These are phyloP conservation scores for Aspergillus nanangensis DNA, from an alignment of 495 filamentous ascomycete species.

Conservation along the genomic window DNA sequence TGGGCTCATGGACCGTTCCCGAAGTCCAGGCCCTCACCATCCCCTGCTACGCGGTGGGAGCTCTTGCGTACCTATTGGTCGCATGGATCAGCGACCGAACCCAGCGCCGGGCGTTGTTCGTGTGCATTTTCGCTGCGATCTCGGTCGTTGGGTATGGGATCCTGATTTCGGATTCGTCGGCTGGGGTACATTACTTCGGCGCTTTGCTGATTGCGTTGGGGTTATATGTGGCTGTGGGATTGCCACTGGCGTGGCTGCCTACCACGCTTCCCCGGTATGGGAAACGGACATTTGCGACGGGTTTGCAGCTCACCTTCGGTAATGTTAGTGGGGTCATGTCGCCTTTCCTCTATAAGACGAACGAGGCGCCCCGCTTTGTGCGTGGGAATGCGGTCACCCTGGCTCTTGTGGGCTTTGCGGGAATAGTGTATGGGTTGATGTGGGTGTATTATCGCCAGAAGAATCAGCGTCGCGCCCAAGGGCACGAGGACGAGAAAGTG, in stretches of 20 bases:
- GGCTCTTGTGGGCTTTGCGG: constrained; percentile 34
- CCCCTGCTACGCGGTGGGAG: constrained; percentile 68
- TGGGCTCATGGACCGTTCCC: constrained; percentile 57
- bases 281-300: constrained; percentile 66
- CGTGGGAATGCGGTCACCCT: constrained; percentile 46
- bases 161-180: constrained; percentile 52
- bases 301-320: constrained; percentile 62
- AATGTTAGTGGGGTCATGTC: constrained; percentile 68
- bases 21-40: constrained; percentile 74
- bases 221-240: constrained; percentile 63
- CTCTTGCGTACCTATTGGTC: constrained; percentile 57
- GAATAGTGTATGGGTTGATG: constrained; percentile 45
- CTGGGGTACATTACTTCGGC: constrained; percentile 66
- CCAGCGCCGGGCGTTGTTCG: constrained; percentile 58
- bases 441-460: constrained; percentile 49
- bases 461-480: constrained; percentile 52
- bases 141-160: constrained; percentile 67
- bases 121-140: constrained; percentile 50
- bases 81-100: constrained; percentile 58
- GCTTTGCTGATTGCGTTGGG: constrained; percentile 69
- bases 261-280: constrained; percentile 61
- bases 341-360: constrained; percentile 47
- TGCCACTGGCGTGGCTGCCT: constrained; percentile 66
- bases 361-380: constrained; percentile 37
- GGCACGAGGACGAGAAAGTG: constrained; percentile 49